phyloP scores from a whole-genome alignment of 2,329 filamentous ascomycete species.

The Graphiopsis chlorocephala region DNA sequence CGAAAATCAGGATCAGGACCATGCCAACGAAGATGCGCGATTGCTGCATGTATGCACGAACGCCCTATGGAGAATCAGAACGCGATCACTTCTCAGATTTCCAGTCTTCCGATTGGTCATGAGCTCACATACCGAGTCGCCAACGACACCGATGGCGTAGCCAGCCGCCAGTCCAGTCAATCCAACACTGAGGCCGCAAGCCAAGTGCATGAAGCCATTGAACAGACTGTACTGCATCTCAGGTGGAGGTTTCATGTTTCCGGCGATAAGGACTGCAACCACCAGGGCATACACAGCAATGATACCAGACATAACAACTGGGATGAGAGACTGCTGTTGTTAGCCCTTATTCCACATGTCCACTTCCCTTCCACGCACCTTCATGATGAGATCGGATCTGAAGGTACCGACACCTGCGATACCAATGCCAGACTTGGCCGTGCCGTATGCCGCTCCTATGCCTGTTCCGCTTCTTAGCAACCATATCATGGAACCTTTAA shows the following conservation, averaged over 20 bases:
- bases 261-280: slow-evolving; percentile 91
- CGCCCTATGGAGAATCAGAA: slow-evolving; percentile 55
- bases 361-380: slow-evolving; percentile 53
- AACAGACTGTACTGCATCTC: slow-evolving; percentile 76
- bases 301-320: slow-evolving; percentile 98
- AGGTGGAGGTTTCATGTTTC: slow-evolving; percentile 74
- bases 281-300: slow-evolving; percentile 97
- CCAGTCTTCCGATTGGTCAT: background rate
- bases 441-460: slow-evolving; percentile 78
- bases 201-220: slow-evolving; percentile 90
- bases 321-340: slow-evolving; percentile 67
- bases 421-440: slow-evolving; percentile 83
- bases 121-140: slow-evolving; percentile 66
- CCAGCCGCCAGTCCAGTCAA: slow-evolving; percentile 90
- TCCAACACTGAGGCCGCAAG: slow-evolving; percentile 84
- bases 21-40: slow-evolving; percentile 96
- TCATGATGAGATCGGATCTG: slow-evolving; percentile 86
- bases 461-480: slow-evolving; percentile 44
- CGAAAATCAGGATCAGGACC: slow-evolving; percentile 98
- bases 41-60: slow-evolving; percentile 94
- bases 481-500: slow-evolving; percentile 23
- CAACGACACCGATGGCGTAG: slow-evolving; percentile 94
- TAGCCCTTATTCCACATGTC: slow-evolving; percentile 18
- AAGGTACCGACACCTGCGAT: slow-evolving; percentile 84
- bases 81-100: background rate